Evolutionary conservation across 495 filamentous ascomycete species (phyloP), one percentile per base, ranked within the genome.

Genomic region (Friedmanniomyces endolithicus): DNA sequence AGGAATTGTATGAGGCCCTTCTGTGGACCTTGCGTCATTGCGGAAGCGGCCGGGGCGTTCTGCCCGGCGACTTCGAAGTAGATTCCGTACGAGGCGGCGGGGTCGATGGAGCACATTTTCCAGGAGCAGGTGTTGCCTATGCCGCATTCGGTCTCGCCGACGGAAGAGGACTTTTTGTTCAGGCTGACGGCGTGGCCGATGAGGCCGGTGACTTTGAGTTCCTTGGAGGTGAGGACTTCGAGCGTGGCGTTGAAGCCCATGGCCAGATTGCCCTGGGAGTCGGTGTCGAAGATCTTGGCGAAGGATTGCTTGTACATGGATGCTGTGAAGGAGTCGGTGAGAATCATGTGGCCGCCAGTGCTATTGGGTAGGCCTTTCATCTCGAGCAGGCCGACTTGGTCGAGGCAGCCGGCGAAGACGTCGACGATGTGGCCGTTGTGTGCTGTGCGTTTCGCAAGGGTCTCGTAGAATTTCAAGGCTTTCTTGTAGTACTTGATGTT

Each of bases 401-500:
- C 94, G 47, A 99, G 80, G 69, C 94, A 99, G 31, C 94, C 92
- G 52, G 90, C 94, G 70, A 99, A 97, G 55, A 99, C 89, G 68
- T 99, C 94, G 63, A 99, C 82, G 58, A 95, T 85, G 67, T 99
- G 94, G 25, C 94, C 90, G 64, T 97, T 99, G 70, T 97, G 88
- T 1, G 94, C 87, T 22, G 87, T 86, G 50, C 94, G 80, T 72
- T 96, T 97, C n/a, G 94, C 89, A 33, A 99, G 81, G 58, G 79
- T 87, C 61, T 99, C 90, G 65, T 97, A 99, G 72, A 97, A 99
- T 88, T 97, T 99, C 14, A 95, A 70, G 43, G 94, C 92, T 71
- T 97, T 97, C 78, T 99, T 99, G 73, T 94, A 97, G 68, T 97
- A 96, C 70, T 97, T 99, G 74, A 95, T 95, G 64, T 96, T 95